These are phyloP conservation scores for Fusarium nanum DNA, from an alignment of 2,329 filamentous ascomycete genomes.

Conservation along the genomic window DNA sequence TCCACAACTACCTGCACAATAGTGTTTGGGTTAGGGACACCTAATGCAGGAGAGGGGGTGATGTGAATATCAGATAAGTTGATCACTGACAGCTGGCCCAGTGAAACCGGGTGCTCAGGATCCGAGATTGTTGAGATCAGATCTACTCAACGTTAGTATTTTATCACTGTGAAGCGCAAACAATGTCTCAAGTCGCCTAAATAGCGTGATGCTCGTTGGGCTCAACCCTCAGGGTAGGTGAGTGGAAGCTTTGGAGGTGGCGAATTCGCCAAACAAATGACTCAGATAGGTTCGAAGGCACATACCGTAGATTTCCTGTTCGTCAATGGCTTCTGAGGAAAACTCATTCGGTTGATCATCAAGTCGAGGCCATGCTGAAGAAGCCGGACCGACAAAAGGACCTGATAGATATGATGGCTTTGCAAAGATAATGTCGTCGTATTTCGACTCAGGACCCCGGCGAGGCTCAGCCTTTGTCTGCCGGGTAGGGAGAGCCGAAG, in stretches of 20 bases:
- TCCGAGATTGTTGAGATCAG: constrained; percentile 95
- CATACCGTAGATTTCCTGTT: constrained; percentile 94
- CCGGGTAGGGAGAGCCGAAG: constrained; percentile 88
- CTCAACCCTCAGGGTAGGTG: background rate
- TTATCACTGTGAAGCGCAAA: background rate
- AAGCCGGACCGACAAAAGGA: constrained; percentile 55
- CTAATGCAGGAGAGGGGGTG: constrained; percentile 54
- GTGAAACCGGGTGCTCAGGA: constrained; percentile 93
- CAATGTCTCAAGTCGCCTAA: background rate
- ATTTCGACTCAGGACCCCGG: constrained; percentile 60
- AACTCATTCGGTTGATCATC: constrained; percentile 66
- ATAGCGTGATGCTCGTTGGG: background rate
- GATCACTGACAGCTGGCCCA: constrained; percentile 93
- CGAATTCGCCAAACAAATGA: constrained; percentile 18
- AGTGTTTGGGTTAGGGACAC: constrained; percentile 61
- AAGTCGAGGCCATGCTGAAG: constrained; percentile 49
- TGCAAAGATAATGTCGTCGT: constrained; percentile 60
- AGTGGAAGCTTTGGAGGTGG: constrained; percentile 7
- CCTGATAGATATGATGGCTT: constrained; percentile 58
- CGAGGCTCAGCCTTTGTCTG: constrained; percentile 62
- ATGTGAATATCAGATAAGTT: constrained; percentile 95
- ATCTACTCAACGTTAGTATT: constrained; percentile 65
- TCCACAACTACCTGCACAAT: constrained; percentile 83
- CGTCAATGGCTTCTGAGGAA: constrained; percentile 85
- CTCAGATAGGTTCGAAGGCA: constrained; percentile 1